Conservation (phyloP, 495 filamentous ascomycete species). For the Penicillium silybi region DNA sequence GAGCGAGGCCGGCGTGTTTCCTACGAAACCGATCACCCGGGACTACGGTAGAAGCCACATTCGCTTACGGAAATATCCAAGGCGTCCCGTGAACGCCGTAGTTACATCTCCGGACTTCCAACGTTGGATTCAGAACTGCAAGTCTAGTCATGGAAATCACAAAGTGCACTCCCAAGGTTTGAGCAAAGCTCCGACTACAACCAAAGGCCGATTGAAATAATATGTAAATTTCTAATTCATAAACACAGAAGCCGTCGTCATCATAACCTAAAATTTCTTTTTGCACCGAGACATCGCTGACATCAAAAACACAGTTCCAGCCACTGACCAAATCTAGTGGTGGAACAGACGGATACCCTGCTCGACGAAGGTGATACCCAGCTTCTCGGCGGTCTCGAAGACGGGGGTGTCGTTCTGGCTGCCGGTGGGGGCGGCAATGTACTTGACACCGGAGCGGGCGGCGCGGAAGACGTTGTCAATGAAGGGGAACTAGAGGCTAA, state of each 20-base stretch:
- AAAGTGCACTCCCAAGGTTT: neutral
- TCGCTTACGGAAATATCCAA: neutral
- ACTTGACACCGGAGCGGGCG: conserved; percentile 83
- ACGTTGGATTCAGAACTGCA: neutral
- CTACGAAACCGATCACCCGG: neutral
- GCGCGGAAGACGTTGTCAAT: conserved; percentile 95
- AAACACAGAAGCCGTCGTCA: conserved; percentile 28
- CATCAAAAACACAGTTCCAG: neutral
- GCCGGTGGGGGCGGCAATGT: conserved; percentile 87
- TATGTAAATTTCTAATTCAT: conserved; percentile 26
- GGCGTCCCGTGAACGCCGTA: too few species aligned
- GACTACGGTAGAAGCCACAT: neutral
- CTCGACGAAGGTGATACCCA: conserved; percentile 87
- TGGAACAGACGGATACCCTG: conserved; percentile 86
- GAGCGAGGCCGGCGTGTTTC: neutral
- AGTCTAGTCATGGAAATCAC: neutral
- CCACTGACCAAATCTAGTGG: conserved; percentile 51
- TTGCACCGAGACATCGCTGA: conserved; percentile 8
- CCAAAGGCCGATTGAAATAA: conserved; percentile 1
- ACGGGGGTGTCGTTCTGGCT: conserved; percentile 90
- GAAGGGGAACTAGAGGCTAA: conserved; percentile 75
- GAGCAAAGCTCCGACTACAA: too few species aligned
- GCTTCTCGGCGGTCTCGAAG: conserved; percentile 87
- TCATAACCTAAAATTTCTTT: conserved; percentile 25
- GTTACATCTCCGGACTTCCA: neutral